These are phyloP conservation scores for Yamadazyma kitorensis DNA, from an alignment of 805 yeast species.

Conservation along the genomic window DNA sequence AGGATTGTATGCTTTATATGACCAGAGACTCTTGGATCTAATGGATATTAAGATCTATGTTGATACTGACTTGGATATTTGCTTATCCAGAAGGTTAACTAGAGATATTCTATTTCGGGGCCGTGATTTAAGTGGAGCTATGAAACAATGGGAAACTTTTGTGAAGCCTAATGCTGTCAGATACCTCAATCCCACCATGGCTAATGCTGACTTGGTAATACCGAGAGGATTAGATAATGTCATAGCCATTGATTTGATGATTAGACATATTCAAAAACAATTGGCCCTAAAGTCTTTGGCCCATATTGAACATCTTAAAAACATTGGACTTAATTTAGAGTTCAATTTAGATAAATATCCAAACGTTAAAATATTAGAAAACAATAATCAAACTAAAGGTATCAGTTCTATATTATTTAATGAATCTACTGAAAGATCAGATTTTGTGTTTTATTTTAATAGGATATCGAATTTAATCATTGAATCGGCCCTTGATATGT, in stretches of 20 bases:
- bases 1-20: conserved; percentile 83
- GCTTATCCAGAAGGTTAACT: conserved; percentile 82
- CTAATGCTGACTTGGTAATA: conserved; percentile 80
- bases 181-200: conserved; percentile 71
- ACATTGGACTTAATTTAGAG: conserved; percentile 47
- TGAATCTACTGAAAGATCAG: conserved; percentile 57
- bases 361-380: conserved; percentile 38
- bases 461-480: conserved; percentile 73
- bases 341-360: conserved; percentile 25
- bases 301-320: conserved; percentile 64
- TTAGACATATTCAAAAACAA: conserved; percentile 75
- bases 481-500: conserved; percentile 61
- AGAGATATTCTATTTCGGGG: conserved; percentile 87
- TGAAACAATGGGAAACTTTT: conserved; percentile 84
- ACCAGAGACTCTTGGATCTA: conserved; percentile 61
- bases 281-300: conserved; percentile 58
- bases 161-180: conserved; percentile 91
- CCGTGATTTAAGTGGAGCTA: conserved; percentile 75
- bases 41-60: conserved; percentile 89
- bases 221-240: conserved; percentile 86
- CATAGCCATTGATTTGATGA: conserved; percentile 76
- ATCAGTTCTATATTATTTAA: conserved; percentile 69
- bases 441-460: conserved; percentile 83
- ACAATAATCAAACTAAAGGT: conserved; percentile 65
- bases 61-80: conserved; percentile 90